Evolutionary conservation across 2,329 filamentous ascomycete genomes (phyloP), one percentile per base, ranked within the genome.

Genomic region (Paraphaeosphaeria sporulosa): DNA sequence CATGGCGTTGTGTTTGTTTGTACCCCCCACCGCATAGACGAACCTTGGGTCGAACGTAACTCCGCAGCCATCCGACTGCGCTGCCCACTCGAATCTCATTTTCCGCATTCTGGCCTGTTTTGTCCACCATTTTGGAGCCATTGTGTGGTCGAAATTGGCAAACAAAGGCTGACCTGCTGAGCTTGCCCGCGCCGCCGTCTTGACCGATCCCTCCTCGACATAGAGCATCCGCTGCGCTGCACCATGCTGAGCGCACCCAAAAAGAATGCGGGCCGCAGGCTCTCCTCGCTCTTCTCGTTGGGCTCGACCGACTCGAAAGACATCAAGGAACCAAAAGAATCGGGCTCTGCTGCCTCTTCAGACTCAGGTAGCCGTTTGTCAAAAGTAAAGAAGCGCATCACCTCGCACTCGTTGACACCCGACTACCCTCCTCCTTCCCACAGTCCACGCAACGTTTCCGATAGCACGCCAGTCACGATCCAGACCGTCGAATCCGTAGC

Each of bases 271-370:
- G 70, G 63, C 64, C 65, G 66, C 49, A 63, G 75, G 61, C 69
- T 78, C 56, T 77, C 74, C 54, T 75, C 74, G 46, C 58, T 77
- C 32, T 75, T 78, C 59, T 74, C 69, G 13, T 55, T 66, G 43
- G 66, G 65, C 17, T 69, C 69, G 13, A 64, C 67, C 64, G 51
- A 32, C 47, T 48, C 64, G 7, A 38, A 58, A 63, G 51, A 32
- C 43, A 38, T 62, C 4, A 36, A 57, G 63, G 51, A 32, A 43
- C 38, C 64, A 2, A 36, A 57, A 17, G 68, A 67, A 23, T 50
- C 64, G 36, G 61, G 53, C n/a, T 69, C 73, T 25, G 53, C 61
- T 17, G 58, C 68, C 9, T 68, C 72, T 2, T 74, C 73, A 17
- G 68, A 74, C n/a, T 71, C 74, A 8, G 70, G 59, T 57, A 61